phyloP scores from a whole-genome alignment of 768 basidiomycete genomes.

The Rhodotorula graminis region DNA sequence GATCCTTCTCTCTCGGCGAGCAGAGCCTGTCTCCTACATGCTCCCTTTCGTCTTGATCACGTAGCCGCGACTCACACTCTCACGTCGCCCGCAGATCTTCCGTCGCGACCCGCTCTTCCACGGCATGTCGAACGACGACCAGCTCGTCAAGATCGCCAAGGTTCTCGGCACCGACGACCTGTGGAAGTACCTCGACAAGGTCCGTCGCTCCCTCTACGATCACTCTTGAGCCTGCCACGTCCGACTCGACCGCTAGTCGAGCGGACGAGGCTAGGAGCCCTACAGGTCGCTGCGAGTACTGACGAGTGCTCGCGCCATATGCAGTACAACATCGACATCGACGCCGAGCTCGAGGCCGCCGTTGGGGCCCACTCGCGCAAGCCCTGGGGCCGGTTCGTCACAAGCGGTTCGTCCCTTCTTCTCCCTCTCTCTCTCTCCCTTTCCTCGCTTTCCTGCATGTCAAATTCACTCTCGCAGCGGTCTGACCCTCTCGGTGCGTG shows the following conservation, averaged over 20 bases:
- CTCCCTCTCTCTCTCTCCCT: slow-evolving; percentile 61
- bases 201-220: neutral
- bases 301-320: neutral
- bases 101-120: slow-evolving; percentile 99
- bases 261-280: no score
- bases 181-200: slow-evolving; percentile 81
- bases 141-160: slow-evolving; percentile 95
- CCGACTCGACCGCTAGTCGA: no score
- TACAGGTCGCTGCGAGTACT: no score
- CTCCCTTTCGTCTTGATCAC: no score
- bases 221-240: no score
- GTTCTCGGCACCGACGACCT: slow-evolving; percentile 94
- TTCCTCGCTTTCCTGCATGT: neutral
- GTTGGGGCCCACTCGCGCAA: slow-evolving; percentile 66
- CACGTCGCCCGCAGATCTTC: slow-evolving; percentile 67
- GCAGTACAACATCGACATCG: slow-evolving; percentile 81
- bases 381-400: slow-evolving; percentile 92
- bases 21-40: no score
- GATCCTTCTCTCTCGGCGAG: neutral
- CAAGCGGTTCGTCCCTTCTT: slow-evolving; percentile 56
- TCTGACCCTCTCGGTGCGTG: no score
- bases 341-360: slow-evolving; percentile 91
- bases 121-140: slow-evolving; percentile 66
- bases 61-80: no score
- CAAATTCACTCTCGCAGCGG: no score